Evolutionary conservation across 2,329 filamentous ascomycete species (phyloP).

Genomic region (Lecanicillium sp.): DNA sequence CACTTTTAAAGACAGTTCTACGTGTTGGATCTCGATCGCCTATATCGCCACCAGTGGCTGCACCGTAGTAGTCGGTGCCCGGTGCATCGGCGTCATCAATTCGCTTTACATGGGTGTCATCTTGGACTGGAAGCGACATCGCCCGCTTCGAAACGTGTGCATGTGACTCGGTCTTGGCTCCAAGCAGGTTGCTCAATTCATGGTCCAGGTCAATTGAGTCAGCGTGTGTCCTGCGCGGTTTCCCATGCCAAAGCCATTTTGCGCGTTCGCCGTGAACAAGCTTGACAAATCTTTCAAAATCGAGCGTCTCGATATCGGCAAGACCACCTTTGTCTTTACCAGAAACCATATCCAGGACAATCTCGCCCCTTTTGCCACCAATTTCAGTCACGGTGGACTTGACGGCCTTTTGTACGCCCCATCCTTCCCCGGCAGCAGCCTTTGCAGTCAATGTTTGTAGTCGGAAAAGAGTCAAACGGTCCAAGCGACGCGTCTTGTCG

Average conservation of each 20-base stretch:
- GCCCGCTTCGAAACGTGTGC: slow-evolving; percentile 2
- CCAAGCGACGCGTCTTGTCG: slow-evolving; percentile 66
- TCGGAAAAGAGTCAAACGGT: slow-evolving; percentile 72
- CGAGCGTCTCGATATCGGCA: slow-evolving; percentile 83
- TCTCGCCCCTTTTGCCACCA: slow-evolving; percentile 86
- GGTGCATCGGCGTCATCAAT: slow-evolving; percentile 1
- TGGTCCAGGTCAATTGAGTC: slow-evolving; percentile 39
- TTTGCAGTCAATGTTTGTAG: slow-evolving; percentile 83
- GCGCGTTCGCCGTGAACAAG: slow-evolving; percentile 72
- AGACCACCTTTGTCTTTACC: slow-evolving; percentile 82
- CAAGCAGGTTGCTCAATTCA: slow-evolving; percentile 18
- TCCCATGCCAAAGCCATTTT: slow-evolving; percentile 94
- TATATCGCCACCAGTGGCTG: slow-evolving; percentile 33
- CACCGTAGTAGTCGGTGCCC: background rate
- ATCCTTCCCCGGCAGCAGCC: slow-evolving; percentile 79
- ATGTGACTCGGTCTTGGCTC: background rate
- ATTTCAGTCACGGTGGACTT: slow-evolving; percentile 93
- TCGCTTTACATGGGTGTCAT: slow-evolving; percentile 10
- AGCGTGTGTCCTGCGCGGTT: slow-evolving; percentile 57
- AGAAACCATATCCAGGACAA: slow-evolving; percentile 90
- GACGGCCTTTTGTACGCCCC: slow-evolving; percentile 87
- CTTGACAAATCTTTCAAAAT: slow-evolving; percentile 75
- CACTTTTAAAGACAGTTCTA: slow-evolving; percentile 66
- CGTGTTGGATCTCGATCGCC: slow-evolving; percentile 50
- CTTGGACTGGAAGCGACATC: slow-evolving; percentile 33